phyloP scores from a whole-genome alignment of 2,329 filamentous ascomycete species.

The Gliomastix tumulicola region DNA sequence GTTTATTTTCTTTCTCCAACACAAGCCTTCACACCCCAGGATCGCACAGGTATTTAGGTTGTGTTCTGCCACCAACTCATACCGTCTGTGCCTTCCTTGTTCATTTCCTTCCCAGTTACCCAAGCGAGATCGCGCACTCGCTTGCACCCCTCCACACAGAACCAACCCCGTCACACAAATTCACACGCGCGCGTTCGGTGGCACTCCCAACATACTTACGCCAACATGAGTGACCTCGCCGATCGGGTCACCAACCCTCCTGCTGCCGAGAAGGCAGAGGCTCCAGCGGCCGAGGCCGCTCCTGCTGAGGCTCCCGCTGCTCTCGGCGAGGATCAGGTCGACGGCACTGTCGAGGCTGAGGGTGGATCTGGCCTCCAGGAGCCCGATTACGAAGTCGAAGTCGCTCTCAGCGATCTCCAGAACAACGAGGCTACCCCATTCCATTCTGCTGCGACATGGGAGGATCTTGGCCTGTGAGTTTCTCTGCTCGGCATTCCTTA shows the following conservation, averaged over 20 bases:
- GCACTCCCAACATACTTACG: too few relatives aligned
- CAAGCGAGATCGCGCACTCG: too few relatives aligned
- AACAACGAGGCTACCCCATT: conserved; percentile 80
- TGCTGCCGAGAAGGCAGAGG: conserved; percentile 10
- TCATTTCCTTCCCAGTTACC: too few relatives aligned
- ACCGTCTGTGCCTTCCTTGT: too few relatives aligned
- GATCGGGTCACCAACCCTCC: conserved; percentile 42
- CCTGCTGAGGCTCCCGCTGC: conserved; percentile 11
- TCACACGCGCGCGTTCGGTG: too few relatives aligned
- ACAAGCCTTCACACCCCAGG: too few relatives aligned
- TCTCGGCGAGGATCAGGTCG: conserved; percentile 25
- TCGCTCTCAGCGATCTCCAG: conserved; percentile 86
- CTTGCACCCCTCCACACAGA: too few relatives aligned
- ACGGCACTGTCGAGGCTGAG: conserved; percentile 24
- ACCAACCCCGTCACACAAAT: too few relatives aligned
- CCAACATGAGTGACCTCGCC: conserved; percentile 40
- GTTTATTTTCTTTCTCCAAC: too few relatives aligned
- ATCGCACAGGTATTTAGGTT: too few relatives aligned
- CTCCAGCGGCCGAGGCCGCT: conserved; percentile 12
- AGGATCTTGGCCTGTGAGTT: conserved; percentile 75
- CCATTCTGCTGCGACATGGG: conserved; percentile 76
- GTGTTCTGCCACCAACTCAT: too few relatives aligned
- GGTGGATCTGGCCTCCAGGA: conserved; percentile 55
- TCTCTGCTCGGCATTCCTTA: too few relatives aligned
- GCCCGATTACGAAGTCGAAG: conserved; percentile 79